Evolutionary conservation across 2,329 filamentous ascomycete genomes (phyloP), one percentile per base, ranked within the genome.

Genomic region (Talaromyces sp.): DNA sequence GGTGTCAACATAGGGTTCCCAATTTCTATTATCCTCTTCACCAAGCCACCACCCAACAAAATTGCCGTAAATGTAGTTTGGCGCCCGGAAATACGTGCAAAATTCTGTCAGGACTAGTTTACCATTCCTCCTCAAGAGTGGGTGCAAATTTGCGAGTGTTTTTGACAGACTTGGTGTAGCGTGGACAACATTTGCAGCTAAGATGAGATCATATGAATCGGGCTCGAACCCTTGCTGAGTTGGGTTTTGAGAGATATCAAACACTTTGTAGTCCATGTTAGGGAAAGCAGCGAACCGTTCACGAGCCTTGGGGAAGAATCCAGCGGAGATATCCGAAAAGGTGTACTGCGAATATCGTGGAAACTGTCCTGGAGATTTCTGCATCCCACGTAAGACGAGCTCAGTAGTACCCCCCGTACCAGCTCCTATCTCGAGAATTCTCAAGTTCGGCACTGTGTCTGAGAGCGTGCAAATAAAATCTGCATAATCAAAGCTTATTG

Each of bases 231-330:
- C 68, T 53, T 69, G 67, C 27, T 51, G 52, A 10, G 31, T n/a
- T 12, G 65, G 65, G 41, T 66, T 62, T 43, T 58, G 54, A 8
- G 59, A 35, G 19, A 67, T 65, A 54, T 70, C 68, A 14, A 70
- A 57, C 9, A 54, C 57, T 11, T 54, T 56, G 58, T 58, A 69
- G 5, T 64, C 55, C 12, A 69, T 62, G 6, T 67, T 60, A 1
- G 54, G 56, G 43, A 66, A 65, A 3, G 59, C 59, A 0, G 62
- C 57, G 43, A 77, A 74, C 1, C 60, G 57, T 41, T 70, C 67
- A 17, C 32, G 32, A 17, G 12, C 17, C 62, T 61, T 2, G 73
- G 56, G 75, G 4, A 65, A 65, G 58, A 65, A 65, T 8, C 63
- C 64, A 1, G 63, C 35, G 5, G 63, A 65, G 2, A 65, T 60